Evolutionary conservation across 2,329 filamentous ascomycete genomes (phyloP), one percentile per base, ranked within the genome.

Genomic region (Curvularia sp.): DNA sequence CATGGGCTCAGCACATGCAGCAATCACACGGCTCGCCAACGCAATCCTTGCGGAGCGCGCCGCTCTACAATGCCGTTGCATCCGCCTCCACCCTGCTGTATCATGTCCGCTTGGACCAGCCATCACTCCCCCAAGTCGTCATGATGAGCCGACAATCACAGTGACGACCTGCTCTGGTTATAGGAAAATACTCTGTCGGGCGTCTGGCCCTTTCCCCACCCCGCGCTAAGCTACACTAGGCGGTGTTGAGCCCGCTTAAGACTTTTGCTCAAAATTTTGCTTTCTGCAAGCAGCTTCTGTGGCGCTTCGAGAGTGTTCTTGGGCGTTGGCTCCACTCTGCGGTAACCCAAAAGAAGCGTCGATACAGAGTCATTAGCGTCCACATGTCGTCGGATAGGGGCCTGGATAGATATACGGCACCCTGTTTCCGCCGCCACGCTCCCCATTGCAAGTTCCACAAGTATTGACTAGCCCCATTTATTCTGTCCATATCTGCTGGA

Each of bases 21-120:
- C 23, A 49, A 27, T 28, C 30, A 50, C 50, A 52, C 56, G 55
- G 56, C 54, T 52, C 50, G 53, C 7, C 12, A 3, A 5, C 54
- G 55, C 48, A 59, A 51, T 50, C 41, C 36, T 49, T 42, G 47
- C 55, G 51, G 55, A 58, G 55, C 51, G 50, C 25, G 42, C 55
- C 55, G 55, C 21, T 46, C 32, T 30, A 38, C 38, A 55, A 27
- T 46, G 39, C 19, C 34, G 32, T 42, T 46, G 46, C 45, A 39
- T 50, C 51, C 55, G 46, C 39, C 30, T 58, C 23, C 45, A 19
- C 43, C 12, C 10, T n/a, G 23, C 9, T 43, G 41, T 18, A 36
- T 19, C 21, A 13, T 23, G 21, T 23, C 39, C 39, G 21, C 23
- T 42, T 43, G 41, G 41, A 12, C 38, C 49, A 47, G 27, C 12